phyloP scores from a whole-genome alignment of 345 rosid species.

The Acer negundo region DNA sequence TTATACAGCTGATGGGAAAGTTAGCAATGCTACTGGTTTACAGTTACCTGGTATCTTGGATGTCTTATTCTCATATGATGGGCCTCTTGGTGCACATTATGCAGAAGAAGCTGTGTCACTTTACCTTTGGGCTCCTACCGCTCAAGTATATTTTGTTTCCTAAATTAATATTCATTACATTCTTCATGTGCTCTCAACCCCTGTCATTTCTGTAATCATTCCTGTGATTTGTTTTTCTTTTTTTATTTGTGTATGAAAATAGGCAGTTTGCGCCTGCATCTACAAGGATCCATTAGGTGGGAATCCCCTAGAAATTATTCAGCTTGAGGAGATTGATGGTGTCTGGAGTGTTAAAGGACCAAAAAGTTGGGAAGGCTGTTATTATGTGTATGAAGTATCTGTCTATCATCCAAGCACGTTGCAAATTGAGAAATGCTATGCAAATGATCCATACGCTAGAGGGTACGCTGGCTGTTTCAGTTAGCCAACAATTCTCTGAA shows the following conservation, averaged over 20 bases:
- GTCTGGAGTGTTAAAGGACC: constrained; percentile 76
- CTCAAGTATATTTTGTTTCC: constrained; percentile 54
- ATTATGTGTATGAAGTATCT: constrained; percentile 73
- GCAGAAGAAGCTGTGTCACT: constrained; percentile 56
- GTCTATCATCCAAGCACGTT: constrained; percentile 85
- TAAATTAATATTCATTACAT: background rate
- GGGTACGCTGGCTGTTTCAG: constrained; percentile 59
- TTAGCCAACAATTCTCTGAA: constrained; percentile 31
- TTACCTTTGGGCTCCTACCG: constrained; percentile 91
- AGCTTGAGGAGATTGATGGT: constrained; percentile 60
- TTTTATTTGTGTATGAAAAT: constrained; percentile 38
- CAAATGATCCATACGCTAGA: constrained; percentile 95
- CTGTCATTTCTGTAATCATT: background rate
- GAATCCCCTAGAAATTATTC: constrained; percentile 53
- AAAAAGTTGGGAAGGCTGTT: constrained; percentile 82
- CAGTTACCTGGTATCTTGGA: constrained; percentile 87
- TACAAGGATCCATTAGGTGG: constrained; percentile 46
- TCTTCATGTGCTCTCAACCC: constrained; percentile 14
- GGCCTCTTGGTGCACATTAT: constrained; percentile 85
- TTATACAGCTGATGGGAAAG: constrained; percentile 59
- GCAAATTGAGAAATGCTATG: constrained; percentile 72
- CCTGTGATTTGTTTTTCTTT: constrained; percentile 18
- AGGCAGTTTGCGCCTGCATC: constrained; percentile 66
- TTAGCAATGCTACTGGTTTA: constrained; percentile 66
- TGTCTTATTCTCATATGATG: constrained; percentile 78